Conservation (phyloP, 768 basidiomycete species). For the Lyophyllum atratum region DNA sequence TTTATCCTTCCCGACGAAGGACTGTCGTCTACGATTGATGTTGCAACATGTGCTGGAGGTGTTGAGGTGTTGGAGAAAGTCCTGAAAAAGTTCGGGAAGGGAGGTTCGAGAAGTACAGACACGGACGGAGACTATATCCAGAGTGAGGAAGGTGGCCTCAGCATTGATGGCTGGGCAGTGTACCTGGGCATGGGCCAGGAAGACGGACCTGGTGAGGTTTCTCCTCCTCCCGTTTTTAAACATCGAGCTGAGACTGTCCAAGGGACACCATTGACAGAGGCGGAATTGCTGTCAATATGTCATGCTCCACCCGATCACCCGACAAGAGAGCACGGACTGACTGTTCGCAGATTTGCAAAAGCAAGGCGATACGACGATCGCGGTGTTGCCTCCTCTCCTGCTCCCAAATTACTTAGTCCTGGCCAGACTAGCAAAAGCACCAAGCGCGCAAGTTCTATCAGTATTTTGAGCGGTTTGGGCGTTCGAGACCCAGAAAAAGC, state of each 20-base stretch:
- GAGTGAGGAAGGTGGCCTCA: slow-evolving; percentile 72
- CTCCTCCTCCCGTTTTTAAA: not conserved
- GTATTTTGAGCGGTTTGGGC: slow-evolving; percentile 91
- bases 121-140: slow-evolving; percentile 55
- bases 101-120: slow-evolving; percentile 43
- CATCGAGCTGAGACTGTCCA: slow-evolving; percentile 9
- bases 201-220: slow-evolving; percentile 50
- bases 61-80: slow-evolving; percentile 88
- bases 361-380: slow-evolving; percentile 45
- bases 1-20: slow-evolving; percentile 86
- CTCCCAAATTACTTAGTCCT: slow-evolving; percentile 23
- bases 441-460: slow-evolving; percentile 93
- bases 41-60: slow-evolving; percentile 77
- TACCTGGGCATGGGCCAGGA: slow-evolving; percentile 66
- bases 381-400: slow-evolving; percentile 37
- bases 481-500: slow-evolving; percentile 77
- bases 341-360: slow-evolving; percentile 59
- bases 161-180: slow-evolving; percentile 89
- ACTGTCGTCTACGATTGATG: slow-evolving; percentile 75
- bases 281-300: slow-evolving; percentile 80
- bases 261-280: slow-evolving; percentile 81
- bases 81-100: slow-evolving; percentile 86
- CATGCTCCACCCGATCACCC: slow-evolving; percentile 79
- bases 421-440: slow-evolving; percentile 49
- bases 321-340: slow-evolving; percentile 77